Evolutionary conservation across 2,329 filamentous ascomycete genomes (phyloP), one percentile per base, ranked within the genome.

Genomic region (Emergomyces africanus): DNA sequence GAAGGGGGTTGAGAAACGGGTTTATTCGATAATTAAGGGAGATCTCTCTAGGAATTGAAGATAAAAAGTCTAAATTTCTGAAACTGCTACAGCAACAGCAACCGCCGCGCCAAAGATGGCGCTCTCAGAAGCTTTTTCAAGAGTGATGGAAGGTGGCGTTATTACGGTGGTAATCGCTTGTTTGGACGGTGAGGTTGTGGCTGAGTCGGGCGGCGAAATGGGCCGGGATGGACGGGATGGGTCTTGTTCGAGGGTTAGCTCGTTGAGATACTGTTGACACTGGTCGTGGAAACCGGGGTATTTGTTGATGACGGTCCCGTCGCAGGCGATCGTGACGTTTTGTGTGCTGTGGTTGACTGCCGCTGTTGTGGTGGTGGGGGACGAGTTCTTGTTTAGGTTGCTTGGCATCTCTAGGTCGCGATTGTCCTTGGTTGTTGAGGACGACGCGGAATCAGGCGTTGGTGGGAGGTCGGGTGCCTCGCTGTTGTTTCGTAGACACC

Each of bases 241-340:
- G 15, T 55, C 37, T 20, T 14, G 33, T 44, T 71, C 63, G 23
- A 68, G 62, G 3, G 71, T 70, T 39, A 79, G 66, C 51, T 73
- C 66, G 62, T 77, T 70, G 42, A 79, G 66, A 54, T 75, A 77
- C 2, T 54, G 62, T 60, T 79, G 76, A 63, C 74, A 77, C 41
- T 70, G 68, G 44, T 72, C 70, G 54, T 72, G 70, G 67, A 79
- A 79, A 4, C 72, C 74, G 1, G 77, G 77, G 63, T 79, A 79
- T 62, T 78, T 79, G 66, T 77, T 76, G 59, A 79, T 77, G 53
- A 79, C 77, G 56, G 74, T 78, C n/a, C 77, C 77, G 59, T 79
- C 76, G 63, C 77, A 79, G n/a, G 76, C 77, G 55, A 79, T 78
- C 3, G 72, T 75, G 23, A 78, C 64, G 39, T 67, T 74, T 42